Base-by-base conservation (phyloP, 2,329 filamentous ascomycete species). In the Canariomyces notabilis region DNA sequence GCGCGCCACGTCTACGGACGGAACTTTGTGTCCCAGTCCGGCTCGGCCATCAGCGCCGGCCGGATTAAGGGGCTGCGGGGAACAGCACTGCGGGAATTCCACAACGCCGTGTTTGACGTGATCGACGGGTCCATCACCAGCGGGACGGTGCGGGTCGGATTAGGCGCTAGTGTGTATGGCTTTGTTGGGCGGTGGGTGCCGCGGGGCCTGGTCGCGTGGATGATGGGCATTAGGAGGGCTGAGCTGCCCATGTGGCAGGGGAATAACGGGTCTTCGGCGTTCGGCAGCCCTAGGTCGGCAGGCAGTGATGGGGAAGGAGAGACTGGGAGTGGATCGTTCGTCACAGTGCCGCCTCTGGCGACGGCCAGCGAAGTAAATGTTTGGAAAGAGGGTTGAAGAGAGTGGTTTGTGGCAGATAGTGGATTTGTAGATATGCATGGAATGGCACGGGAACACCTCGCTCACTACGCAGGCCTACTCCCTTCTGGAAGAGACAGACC, bases 31-130 rank as follows among this genome's bases (percentile, higher is more conserved):
- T 71, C 69, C 16, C 75, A 80, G 57, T 73, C 71, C 36, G 65
- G 65, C 47, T 79, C 76, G 20, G 74, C 75, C 46, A 77, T 81
- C 55, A 74, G 75, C 39, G 73, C 76, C 4, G 73, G 75, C 7
- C 73, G 76, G 43, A 73, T 77, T 65, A 77, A 75, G 55, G 83
- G 76, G 11, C 68, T 79, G 48, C 78, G 76, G 40, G 86, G 87
- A 31, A 89, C 82, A 51, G 82, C 85, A 3, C 73, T 95, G 37
- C 76, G 87, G 23, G 82, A 86, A 53, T 75, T 98, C 44, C 87
- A 97, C 67, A 84, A 89, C 60, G 83, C 87, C 2, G 84, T 98
- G 8, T 94, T 96, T 62, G 91, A 97, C 63, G 87, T 93, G 26
- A 78, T 97, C 44, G 83, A 87, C 53, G 77, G 80, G 35, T 77